Base-by-base conservation (phyloP, 1,284 basidiomycete genomes). In the Tetrapyrgos nigripes region DNA sequence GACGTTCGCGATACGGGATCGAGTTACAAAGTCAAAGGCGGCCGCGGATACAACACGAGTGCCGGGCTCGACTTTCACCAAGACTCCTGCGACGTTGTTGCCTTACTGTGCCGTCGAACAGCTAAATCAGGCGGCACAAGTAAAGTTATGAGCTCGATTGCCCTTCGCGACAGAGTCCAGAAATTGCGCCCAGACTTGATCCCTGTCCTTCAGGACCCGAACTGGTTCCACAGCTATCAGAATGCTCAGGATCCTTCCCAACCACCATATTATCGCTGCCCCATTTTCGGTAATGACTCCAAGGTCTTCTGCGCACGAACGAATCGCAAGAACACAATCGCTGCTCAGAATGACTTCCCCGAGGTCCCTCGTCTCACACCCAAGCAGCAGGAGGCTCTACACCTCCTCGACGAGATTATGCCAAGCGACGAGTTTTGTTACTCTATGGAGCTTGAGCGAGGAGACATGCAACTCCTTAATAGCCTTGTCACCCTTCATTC, bases 61-160 rank as follows among this genome's bases (percentile, higher is more conserved):
- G n/a, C n/a, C n/a, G n/a, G n/a, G n/a, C n/a, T n/a, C n/a, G n/a
- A n/a, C n/a, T n/a, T n/a, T n/a, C n/a, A n/a, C n/a, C n/a, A n/a
- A n/a, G n/a, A n/a, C n/a, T n/a, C n/a, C n/a, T n/a, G n/a, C n/a
- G n/a, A n/a, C n/a, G n/a, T n/a, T n/a, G n/a, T n/a, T n/a, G n/a
- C n/a, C n/a, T n/a, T n/a, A n/a, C n/a, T n/a, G n/a, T n/a, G n/a
- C n/a, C n/a, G n/a, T n/a, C n/a, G n/a, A n/a, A n/a, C n/a, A n/a
- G n/a, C n/a, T n/a, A n/a, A n/a, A n/a, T n/a, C n/a, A n/a, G n/a
- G n/a, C n/a, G n/a, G n/a, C n/a, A n/a, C n/a, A n/a, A n/a, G n/a
- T n/a, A n/a, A n/a, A n/a, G n/a, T n/a, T 96, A 97, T 5, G 97
- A 99, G 62, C 99, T 83, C 2, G 97, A 97, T 77, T 99, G 97